Evolutionary conservation across 2,329 filamentous ascomycete species (phyloP).

Genomic region (Colletotrichum godetiae): DNA sequence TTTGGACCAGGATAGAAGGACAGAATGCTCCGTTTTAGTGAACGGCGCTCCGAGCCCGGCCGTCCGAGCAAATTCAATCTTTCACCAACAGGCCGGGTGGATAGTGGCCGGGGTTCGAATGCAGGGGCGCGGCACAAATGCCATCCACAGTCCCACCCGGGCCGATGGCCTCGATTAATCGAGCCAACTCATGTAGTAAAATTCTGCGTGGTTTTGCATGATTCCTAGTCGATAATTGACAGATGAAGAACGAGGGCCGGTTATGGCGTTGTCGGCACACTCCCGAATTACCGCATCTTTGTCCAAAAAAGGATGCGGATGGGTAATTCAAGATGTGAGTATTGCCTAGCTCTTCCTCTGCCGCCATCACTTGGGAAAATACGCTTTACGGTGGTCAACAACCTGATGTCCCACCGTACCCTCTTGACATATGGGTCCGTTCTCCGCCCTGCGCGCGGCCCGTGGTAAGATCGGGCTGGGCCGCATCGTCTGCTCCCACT

Average conservation of each 20-base stretch:
- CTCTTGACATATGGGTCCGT: neutral
- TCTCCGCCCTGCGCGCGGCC: neutral
- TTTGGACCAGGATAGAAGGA: neutral
- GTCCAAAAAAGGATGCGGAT: no score
- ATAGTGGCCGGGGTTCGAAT: neutral
- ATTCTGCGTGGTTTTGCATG: neutral
- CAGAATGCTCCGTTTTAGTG: neutral
- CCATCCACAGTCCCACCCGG: neutral
- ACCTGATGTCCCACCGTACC: neutral
- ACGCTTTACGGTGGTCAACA: neutral
- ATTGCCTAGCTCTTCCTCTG: no score
- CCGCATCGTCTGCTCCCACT: no score
- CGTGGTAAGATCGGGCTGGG: no score
- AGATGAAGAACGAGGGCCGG: neutral
- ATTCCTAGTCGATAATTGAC: neutral
- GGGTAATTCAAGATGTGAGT: no score
- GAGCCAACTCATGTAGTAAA: neutral
- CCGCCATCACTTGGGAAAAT: no score
- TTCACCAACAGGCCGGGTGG: neutral
- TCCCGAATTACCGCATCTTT: neutral
- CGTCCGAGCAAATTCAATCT: neutral
- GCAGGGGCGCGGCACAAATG: neutral
- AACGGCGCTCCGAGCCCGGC: neutral
- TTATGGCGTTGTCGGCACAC: neutral
- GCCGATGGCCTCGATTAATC: neutral